phyloP scores from a whole-genome alignment of 345 rosid species.

The Ailanthus altissimus region DNA sequence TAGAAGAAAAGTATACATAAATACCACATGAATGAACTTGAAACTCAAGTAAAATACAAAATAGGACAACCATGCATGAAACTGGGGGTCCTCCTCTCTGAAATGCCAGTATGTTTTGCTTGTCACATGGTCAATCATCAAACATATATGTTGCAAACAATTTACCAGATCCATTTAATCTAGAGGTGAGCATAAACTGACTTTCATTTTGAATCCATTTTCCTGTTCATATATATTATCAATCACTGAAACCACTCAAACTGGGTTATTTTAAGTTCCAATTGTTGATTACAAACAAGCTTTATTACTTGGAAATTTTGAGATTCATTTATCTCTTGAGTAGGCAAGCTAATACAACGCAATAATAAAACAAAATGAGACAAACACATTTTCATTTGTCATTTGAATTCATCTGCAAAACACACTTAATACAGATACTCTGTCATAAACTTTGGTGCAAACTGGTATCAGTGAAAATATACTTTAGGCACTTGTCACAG shows the following conservation, averaged over 20 bases:
- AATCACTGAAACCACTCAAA: not conserved
- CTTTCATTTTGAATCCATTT: not conserved
- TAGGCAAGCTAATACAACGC: not conserved
- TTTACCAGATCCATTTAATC: conserved; percentile 6
- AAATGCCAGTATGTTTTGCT: not conserved
- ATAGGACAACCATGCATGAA: conserved; percentile 6
- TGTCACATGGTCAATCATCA: conserved; percentile 15
- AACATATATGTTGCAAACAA: not conserved
- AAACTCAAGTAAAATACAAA: not conserved
- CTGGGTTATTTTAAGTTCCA: not conserved
- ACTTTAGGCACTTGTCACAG: not conserved
- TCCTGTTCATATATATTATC: not conserved
- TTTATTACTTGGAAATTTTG: not conserved
- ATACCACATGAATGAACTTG: not conserved
- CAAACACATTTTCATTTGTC: not conserved
- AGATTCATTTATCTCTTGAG: too few relatives aligned
- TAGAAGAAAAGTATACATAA: not conserved
- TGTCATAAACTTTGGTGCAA: conserved; percentile 6
- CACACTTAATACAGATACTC: conserved; percentile 9
- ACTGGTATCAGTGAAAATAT: not conserved
- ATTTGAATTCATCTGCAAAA: not conserved
- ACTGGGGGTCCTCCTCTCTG: conserved; percentile 3
- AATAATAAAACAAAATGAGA: not conserved
- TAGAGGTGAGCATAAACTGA: not conserved
- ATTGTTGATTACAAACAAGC: not conserved